A percentile compares a stretch with the other conserved stretches of the same genome.
Evolutionary conservation across 257 asterid species (phyloP).

Genomic region (Solanum peruvianum): DNA sequence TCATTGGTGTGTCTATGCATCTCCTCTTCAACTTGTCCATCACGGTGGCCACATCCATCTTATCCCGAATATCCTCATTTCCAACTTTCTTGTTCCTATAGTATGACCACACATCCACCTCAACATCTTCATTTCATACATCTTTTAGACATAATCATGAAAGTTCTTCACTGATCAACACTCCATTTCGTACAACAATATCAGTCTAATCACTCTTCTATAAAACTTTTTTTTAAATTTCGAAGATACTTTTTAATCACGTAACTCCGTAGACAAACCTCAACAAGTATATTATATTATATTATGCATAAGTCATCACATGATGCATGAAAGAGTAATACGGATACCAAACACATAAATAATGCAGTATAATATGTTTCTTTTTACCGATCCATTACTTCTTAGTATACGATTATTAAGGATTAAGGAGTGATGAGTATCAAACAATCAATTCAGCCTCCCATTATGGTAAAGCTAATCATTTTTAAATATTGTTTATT

Average conservation of each 20-base stretch:
- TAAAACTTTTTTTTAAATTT: too few species aligned
- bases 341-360: neutral
- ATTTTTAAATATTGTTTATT: too few species aligned
- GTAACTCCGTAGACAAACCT: neutral
- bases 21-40: neutral
- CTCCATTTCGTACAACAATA: too few species aligned
- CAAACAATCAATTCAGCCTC: neutral
- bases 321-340: neutral
- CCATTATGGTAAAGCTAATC: neutral
- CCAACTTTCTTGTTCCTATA: neutral
- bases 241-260: neutral
- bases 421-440: neutral
- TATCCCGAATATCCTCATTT: neutral
- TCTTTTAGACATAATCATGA: neutral
- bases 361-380: neutral
- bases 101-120: neutral
- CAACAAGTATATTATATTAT: neutral
- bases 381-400: too few species aligned
- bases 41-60: neutral
- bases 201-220: too few species aligned
- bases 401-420: too few species aligned
- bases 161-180: accelerated
- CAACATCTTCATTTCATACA: too few species aligned
- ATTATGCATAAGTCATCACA: neutral
- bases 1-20: neutral